Evolutionary conservation across 345 rosid genomes (phyloP), one percentile per base, ranked within the genome.

Genomic region (Sapria himalayana): DNA sequence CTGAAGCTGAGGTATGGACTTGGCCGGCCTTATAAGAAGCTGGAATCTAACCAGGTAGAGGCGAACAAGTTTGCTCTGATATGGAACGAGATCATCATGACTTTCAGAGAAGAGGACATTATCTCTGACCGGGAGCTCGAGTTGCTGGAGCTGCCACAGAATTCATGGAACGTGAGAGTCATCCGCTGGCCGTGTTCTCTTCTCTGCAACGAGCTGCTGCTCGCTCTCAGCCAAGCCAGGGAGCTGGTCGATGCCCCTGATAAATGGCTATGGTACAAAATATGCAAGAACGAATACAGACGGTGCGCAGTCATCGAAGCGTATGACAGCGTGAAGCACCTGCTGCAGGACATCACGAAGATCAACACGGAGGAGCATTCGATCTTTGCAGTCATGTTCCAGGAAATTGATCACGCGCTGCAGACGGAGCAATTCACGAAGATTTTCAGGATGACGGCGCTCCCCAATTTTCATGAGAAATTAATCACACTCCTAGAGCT

Each of bases 161-260:
- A 86, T 76, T 57, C 76, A 34, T 86, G 94, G 94, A 69, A 81
- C 55, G 89, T 78, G 33, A 60, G 70, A 41, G 97, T 81, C 35
- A 62, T 86, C 54, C 76, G 94, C 25, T 86, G 97, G 97, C 97
- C 97, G 5, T 81, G 91, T 63, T 74, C 81, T 58, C 70, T 86
- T 41, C 71, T 86, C 41, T 78, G 97, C 64, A 86, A 86, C 50
- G 97, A 86, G 73, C 61, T 86, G 61, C 66, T 86, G 41, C 94
- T 81, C 63, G 94, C 97, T 31, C 85, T 86, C 43, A 72, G 93
- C 66, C 80, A 86, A 71, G 97, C 85, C 21, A 74, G 62, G 59
- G 97, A 81, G 66, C 59, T 86, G 65, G 55, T 76, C 46, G 94
- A 74, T 62, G 97, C 94, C 43, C 81, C 97, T 39, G 94, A 86